phyloP scores from a whole-genome alignment of 495 filamentous ascomycete species.

The Penicillium verhagenii region DNA sequence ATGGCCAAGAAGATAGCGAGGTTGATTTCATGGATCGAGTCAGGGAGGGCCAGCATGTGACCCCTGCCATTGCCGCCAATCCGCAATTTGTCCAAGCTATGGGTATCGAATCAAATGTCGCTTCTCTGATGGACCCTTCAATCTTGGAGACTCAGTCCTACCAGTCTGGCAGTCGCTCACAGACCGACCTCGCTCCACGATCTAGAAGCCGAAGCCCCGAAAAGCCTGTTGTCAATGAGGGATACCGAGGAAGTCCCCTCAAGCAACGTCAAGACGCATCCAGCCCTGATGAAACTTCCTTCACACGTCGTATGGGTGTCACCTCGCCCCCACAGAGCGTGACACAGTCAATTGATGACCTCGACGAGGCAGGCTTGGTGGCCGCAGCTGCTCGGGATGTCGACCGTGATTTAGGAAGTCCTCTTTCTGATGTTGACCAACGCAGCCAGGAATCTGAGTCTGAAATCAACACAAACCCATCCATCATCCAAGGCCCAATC shows the following conservation, averaged over 20 bases:
- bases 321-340: slow-evolving; percentile 77
- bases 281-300: slow-evolving; percentile 44
- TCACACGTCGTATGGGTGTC: slow-evolving; percentile 47
- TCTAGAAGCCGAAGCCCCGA: slow-evolving; percentile 20
- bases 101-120: slow-evolving; percentile 84
- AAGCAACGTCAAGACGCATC: slow-evolving; percentile 44
- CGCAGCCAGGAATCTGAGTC: slow-evolving; percentile 49
- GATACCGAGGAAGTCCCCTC: slow-evolving; percentile 40
- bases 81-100: slow-evolving; percentile 70
- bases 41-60: slow-evolving; percentile 64
- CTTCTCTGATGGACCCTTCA: slow-evolving; percentile 80
- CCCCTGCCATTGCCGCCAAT: slow-evolving; percentile 62
- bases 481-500: slow-evolving; percentile 68
- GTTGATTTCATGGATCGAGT: slow-evolving; percentile 57
- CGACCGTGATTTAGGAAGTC: slow-evolving; percentile 52
- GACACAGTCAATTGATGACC: slow-evolving; percentile 60
- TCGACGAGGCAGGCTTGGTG: slow-evolving; percentile 51
- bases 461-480: slow-evolving; percentile 76
- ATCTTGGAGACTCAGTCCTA: slow-evolving; percentile 45
- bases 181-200: slow-evolving; percentile 25
- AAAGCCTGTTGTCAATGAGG: slow-evolving; percentile 12
- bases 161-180: slow-evolving; percentile 37
- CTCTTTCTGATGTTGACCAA: slow-evolving; percentile 55
- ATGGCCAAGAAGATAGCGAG: slow-evolving; percentile 64
- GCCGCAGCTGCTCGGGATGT: slow-evolving; percentile 63